Base-by-base conservation (phyloP, 1,284 basidiomycete genomes). In the Trametes polyzona region DNA sequence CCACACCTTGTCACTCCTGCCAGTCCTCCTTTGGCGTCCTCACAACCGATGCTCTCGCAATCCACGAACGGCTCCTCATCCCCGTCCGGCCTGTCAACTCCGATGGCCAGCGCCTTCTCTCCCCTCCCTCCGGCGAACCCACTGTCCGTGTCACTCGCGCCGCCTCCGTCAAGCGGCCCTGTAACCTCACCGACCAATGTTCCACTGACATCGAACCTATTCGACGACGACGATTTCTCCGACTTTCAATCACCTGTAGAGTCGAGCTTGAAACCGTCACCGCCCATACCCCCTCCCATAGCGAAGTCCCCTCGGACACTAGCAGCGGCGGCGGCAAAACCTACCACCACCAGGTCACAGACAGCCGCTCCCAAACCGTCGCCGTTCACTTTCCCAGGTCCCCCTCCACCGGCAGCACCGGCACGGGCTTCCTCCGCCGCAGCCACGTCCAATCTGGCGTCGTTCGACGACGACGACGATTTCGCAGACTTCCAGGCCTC, bases 141-240 rank as follows among this genome's bases (percentile, higher is more conserved):
- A 12, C 29, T 51, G 10, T 17, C 58, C 2, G n/a, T 40, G 12
- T 30, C 51, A 12, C 32, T 56, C 1, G 47, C 36, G 5, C 44
- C 51, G 2, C 54, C 57, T 12, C 17, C 32, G 1, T 51, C 52
- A 19, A 42, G 19, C n/a, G 19, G 37, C 4, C 19, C 27, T 5
- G 24, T 39, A 11, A 47, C 44, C 6, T 55, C 60, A 3, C 47
- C 58, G 1, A 46, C 52, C 0, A 30, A 21, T 7, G 30, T 48
- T 17, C 51, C 60, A 12, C 24, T 57, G 24, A 52, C 58, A 4
- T 55, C 55, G 7, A 57, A 51, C 23, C n/a, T 60, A 3, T 58
- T 61, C 35, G 66, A 67, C 48, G 64, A 68, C 35, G 69, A 71
- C 47, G 70, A 71, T 30, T 73, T 73, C 49, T 64, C 71, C 2